These are phyloP conservation scores for Aspergillus conjunctus DNA, from an alignment of 495 filamentous ascomycete species.

Conservation along the genomic window DNA sequence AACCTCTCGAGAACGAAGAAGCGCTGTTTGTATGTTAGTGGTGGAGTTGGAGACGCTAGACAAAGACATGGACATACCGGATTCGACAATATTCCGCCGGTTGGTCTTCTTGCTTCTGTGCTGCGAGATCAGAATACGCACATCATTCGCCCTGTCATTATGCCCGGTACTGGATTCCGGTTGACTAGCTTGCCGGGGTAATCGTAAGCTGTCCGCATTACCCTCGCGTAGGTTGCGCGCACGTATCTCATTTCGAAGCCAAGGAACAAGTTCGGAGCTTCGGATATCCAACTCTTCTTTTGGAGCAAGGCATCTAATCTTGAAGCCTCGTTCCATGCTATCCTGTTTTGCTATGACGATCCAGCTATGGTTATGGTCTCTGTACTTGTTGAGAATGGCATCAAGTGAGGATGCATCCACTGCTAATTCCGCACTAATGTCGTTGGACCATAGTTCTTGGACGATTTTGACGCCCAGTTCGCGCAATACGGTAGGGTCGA, in stretches of 20 bases:
- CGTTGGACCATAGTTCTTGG: slow-evolving; percentile 76
- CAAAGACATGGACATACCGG: slow-evolving; percentile 44
- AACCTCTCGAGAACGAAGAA: slow-evolving; percentile 61
- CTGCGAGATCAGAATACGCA: slow-evolving; percentile 77
- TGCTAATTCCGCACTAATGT: slow-evolving; percentile 89
- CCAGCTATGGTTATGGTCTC: slow-evolving; percentile 80
- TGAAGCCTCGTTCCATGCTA: slow-evolving; percentile 66
- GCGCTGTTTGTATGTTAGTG: slow-evolving; percentile 46
- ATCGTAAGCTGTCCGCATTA: slow-evolving; percentile 43
- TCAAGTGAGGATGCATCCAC: slow-evolving; percentile 72
- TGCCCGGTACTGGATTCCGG: slow-evolving; percentile 35
- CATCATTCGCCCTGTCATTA: slow-evolving; percentile 64
- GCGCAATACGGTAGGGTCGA: slow-evolving; percentile 74
- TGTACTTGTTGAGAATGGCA: slow-evolving; percentile 66
- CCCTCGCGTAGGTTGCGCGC: slow-evolving; percentile 70
- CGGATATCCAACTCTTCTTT: slow-evolving; percentile 85
- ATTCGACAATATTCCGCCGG: slow-evolving; percentile 79
- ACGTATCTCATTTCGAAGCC: slow-evolving; percentile 80
- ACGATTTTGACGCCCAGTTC: slow-evolving; percentile 74
- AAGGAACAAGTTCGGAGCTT: slow-evolving; percentile 71
- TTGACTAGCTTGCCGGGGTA: slow-evolving; percentile 50
- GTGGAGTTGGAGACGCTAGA: neutral
- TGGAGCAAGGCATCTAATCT: slow-evolving; percentile 70
- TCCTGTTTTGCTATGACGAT: slow-evolving; percentile 85
- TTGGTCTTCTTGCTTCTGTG: slow-evolving; percentile 90